Conservation (phyloP, 2,329 filamentous ascomycete species). For the Pezicula carpinea region DNA sequence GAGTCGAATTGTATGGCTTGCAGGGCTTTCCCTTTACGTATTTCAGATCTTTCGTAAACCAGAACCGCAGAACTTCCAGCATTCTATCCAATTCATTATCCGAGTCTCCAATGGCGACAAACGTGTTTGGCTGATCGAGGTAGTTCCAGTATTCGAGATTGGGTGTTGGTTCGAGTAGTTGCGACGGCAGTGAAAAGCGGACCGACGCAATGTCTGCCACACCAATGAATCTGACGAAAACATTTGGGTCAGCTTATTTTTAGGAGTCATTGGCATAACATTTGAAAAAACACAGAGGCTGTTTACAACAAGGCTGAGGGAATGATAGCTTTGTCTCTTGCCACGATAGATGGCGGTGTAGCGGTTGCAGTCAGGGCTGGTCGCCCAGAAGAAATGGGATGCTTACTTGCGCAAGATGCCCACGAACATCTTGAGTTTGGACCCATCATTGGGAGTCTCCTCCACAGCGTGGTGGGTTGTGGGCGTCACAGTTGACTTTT, state of each 20-base stretch:
- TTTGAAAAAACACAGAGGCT: constrained; percentile 5
- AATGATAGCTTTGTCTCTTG: constrained; percentile 2
- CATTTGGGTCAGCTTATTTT: constrained; percentile 7
- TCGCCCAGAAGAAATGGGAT: not conserved
- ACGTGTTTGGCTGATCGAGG: constrained; percentile 88
- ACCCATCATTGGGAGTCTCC: constrained; percentile 69
- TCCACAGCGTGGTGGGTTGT: constrained; percentile 32
- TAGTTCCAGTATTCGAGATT: constrained; percentile 99
- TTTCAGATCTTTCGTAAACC: constrained; percentile 99
- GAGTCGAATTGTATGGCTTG: constrained; percentile 96
- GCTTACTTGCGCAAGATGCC: constrained; percentile 82
- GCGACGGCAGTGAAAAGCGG: constrained; percentile 91
- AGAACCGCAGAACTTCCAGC: constrained; percentile 91
- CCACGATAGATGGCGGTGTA: constrained; percentile 13
- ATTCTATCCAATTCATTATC: constrained; percentile 90
- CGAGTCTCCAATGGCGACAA: constrained; percentile 77
- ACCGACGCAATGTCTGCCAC: constrained; percentile 93
- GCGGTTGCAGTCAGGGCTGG: not conserved
- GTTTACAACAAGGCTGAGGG: not conserved
- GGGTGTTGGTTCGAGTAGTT: constrained; percentile 91
- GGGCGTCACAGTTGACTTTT: constrained; percentile 13
- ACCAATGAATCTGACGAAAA: constrained; percentile 73
- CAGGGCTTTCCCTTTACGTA: constrained; percentile 98
- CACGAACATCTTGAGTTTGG: constrained; percentile 85
- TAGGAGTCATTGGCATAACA: not conserved